A percentile compares a stretch with the other conserved stretches of the same genome.
These are phyloP conservation scores for Colletotrichum cordylinicola DNA, from an alignment of 2,329 filamentous ascomycete species.

Conservation along the genomic window DNA sequence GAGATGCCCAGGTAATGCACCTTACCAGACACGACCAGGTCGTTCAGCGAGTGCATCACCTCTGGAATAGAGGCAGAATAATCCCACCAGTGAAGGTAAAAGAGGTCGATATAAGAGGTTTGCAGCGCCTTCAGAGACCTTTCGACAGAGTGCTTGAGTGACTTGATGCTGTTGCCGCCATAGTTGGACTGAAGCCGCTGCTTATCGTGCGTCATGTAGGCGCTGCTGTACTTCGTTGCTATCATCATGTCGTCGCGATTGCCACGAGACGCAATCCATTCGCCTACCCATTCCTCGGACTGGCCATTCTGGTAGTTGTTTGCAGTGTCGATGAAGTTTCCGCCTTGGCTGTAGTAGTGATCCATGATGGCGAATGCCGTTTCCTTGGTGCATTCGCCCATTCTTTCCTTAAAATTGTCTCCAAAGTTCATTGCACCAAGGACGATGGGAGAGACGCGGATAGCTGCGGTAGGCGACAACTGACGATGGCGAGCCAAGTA, in stretches of 20 bases:
- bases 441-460: constrained; percentile 55
- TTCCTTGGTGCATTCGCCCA: constrained; percentile 46
- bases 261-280: constrained; percentile 54
- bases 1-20: constrained; percentile 45
- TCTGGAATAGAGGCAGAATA: constrained; percentile 43
- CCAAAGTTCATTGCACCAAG: constrained; percentile 61
- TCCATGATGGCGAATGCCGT: constrained; percentile 62
- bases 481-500: constrained; percentile 54
- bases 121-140: constrained; percentile 49
- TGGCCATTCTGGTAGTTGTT: constrained; percentile 63
- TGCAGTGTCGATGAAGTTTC: constrained; percentile 73
- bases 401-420: constrained; percentile 15
- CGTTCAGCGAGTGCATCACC: constrained; percentile 44
- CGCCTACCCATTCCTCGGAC: constrained; percentile 61
- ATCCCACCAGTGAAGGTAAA: constrained; percentile 51
- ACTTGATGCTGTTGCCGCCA: constrained; percentile 46
- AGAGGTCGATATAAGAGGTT: constrained; percentile 47
- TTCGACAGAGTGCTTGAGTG: constrained; percentile 43
- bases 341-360: constrained; percentile 59
- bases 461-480: constrained; percentile 51
- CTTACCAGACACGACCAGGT: constrained; percentile 42
- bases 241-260: constrained; percentile 60
- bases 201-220: constrained; percentile 38
- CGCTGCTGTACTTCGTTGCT: constrained; percentile 62
- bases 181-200: constrained; percentile 35